Evolutionary conservation across 2,329 filamentous ascomycete species (phyloP).

Genomic region (Plenodomus lindquistii): DNA sequence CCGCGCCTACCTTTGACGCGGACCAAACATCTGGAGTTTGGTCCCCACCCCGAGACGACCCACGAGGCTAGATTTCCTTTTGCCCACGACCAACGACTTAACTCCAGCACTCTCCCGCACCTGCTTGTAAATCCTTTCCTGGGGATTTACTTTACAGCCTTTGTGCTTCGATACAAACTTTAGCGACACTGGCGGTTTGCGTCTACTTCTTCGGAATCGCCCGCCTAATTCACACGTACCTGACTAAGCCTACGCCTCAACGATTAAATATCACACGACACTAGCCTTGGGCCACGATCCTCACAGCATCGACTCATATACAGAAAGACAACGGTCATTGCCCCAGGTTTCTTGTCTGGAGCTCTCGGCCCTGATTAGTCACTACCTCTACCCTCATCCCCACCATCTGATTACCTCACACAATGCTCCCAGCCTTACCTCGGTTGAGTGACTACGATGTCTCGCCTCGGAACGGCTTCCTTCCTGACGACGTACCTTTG

Average conservation of each 20-base stretch:
- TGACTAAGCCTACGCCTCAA: not conserved
- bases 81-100: constrained; percentile 13
- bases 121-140: not conserved
- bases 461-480: constrained; percentile 80
- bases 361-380: not conserved
- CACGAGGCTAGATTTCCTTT: constrained; percentile 17
- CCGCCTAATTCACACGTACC: not conserved
- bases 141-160: not conserved
- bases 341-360: not conserved
- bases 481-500: constrained; percentile 79
- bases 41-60: constrained; percentile 10
- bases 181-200: not conserved
- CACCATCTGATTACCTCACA: constrained; percentile 1
- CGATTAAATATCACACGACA: constrained; percentile 10
- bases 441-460: constrained; percentile 76
- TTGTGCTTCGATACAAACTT: not conserved
- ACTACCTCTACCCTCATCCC: not conserved
- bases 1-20: constrained; percentile 5
- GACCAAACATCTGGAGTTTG: constrained; percentile 8
- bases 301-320: not conserved
- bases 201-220: not conserved
- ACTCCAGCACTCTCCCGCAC: not conserved
- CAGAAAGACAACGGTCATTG: not conserved
- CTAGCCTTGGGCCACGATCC: not conserved
- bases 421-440: constrained; percentile 50